phyloP scores from a whole-genome alignment of 495 filamentous ascomycete species.

The Podospora appendiculata region DNA sequence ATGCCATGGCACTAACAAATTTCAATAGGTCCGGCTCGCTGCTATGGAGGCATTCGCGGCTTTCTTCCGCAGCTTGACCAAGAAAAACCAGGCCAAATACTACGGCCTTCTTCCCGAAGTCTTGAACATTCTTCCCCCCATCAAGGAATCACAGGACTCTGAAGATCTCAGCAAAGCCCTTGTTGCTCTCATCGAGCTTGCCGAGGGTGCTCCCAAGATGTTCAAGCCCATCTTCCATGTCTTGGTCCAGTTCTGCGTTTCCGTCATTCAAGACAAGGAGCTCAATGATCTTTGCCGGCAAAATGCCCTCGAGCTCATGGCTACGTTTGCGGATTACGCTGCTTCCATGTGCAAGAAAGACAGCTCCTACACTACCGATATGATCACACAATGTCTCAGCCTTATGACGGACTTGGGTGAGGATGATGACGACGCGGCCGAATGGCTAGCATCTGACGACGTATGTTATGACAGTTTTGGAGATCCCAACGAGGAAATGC shows the following conservation, averaged over 20 bases:
- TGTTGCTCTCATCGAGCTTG: slow-evolving; percentile 84
- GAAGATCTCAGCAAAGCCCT: slow-evolving; percentile 86
- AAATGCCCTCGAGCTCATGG: slow-evolving; percentile 94
- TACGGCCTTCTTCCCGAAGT: slow-evolving; percentile 78
- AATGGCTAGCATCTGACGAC: slow-evolving; percentile 93
- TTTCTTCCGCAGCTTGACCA: slow-evolving; percentile 84
- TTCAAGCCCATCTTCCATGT: slow-evolving; percentile 88
- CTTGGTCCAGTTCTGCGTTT: slow-evolving; percentile 84
- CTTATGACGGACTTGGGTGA: slow-evolving; percentile 98
- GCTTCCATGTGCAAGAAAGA: slow-evolving; percentile 94
- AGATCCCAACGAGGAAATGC: background rate
- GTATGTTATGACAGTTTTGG: slow-evolving; percentile 36
- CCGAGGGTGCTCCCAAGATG: slow-evolving; percentile 89
- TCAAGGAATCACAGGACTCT: slow-evolving; percentile 82
- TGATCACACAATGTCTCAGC: slow-evolving; percentile 98
- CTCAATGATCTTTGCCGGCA: slow-evolving; percentile 82
- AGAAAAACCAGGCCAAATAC: slow-evolving; percentile 82
- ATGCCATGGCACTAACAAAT: no score
- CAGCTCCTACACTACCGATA: slow-evolving; percentile 77
- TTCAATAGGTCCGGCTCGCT: slow-evolving; percentile 65
- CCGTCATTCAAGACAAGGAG: slow-evolving; percentile 92
- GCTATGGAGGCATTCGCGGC: slow-evolving; percentile 96
- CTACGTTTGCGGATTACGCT: slow-evolving; percentile 93
- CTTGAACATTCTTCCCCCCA: slow-evolving; percentile 84
- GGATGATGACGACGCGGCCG: slow-evolving; percentile 89